Evolutionary conservation across 108 stramenopile genomes (phyloP).

Genomic region (Nitzschia sp.): DNA sequence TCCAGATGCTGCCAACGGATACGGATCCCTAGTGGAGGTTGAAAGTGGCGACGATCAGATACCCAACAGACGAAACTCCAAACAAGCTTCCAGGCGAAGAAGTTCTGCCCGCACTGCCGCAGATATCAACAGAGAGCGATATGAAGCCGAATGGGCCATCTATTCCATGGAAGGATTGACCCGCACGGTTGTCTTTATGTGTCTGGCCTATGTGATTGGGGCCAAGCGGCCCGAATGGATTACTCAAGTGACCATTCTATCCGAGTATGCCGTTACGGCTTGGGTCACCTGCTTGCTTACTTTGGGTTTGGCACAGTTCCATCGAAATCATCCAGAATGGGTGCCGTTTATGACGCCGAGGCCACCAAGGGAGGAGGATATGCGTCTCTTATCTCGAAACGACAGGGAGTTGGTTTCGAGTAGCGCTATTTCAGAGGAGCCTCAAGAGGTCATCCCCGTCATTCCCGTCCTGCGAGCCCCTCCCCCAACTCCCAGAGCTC

Average conservation of each 20-base stretch:
- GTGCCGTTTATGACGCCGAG: not conserved
- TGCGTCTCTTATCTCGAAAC: not conserved
- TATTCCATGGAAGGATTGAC: slow-evolving; percentile 32
- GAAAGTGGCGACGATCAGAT: not conserved
- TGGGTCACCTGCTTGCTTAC: slow-evolving; percentile 71
- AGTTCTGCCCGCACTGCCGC: not conserved
- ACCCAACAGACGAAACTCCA: not conserved
- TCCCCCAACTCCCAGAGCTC: not conserved
- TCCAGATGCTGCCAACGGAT: not conserved
- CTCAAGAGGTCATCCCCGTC: not conserved
- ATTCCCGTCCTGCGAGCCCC: not conserved
- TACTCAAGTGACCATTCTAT: slow-evolving; percentile 13
- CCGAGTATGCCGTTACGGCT: slow-evolving; percentile 49
- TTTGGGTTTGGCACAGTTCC: slow-evolving; percentile 31
- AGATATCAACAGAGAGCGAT: not conserved
- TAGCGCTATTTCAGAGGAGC: not conserved
- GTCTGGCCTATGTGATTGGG: slow-evolving; percentile 34
- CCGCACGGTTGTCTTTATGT: slow-evolving; percentile 26
- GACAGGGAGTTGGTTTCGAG: slow-evolving; percentile 1
- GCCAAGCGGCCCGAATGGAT: slow-evolving; percentile 24
- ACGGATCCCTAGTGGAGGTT: not conserved
- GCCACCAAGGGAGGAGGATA: slow-evolving; percentile 1
- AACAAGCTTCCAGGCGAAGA: not conserved
- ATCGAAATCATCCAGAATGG: slow-evolving; percentile 13
- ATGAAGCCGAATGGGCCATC: slow-evolving; percentile 21